phyloP scores from a whole-genome alignment of 2,329 filamentous ascomycete genomes.

The Fusarium pseudoanthophilum region DNA sequence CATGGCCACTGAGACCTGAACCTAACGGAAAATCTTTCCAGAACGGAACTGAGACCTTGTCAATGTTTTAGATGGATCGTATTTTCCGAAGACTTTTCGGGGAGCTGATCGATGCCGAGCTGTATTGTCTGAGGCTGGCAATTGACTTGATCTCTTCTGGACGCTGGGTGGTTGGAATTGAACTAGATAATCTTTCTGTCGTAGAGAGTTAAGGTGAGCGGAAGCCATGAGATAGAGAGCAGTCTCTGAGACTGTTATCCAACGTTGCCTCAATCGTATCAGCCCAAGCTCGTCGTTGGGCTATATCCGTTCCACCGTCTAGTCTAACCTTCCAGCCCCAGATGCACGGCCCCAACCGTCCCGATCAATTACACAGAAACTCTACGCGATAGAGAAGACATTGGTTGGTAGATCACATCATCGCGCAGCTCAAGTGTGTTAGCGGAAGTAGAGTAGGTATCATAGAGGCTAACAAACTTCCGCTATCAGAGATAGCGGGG shows the following conservation, averaged over 20 bases:
- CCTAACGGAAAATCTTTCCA: background rate
- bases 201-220: background rate
- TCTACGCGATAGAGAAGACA: background rate
- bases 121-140: background rate
- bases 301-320: slow-evolving; percentile 21
- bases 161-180: background rate
- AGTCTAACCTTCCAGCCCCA: slow-evolving; percentile 12
- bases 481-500: background rate
- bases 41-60: slow-evolving; percentile 2
- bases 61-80: slow-evolving; percentile 11
- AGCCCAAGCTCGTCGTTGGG: slow-evolving; percentile 1
- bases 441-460: no score
- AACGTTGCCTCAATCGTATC: slow-evolving; percentile 21
- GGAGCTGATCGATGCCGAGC: background rate
- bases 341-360: slow-evolving; percentile 24
- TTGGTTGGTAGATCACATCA: slow-evolving; percentile 33
- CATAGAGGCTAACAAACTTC: no score
- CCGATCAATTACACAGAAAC: slow-evolving; percentile 30
- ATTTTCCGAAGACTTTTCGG: background rate
- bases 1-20: slow-evolving; percentile 10
- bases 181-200: no score
- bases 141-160: background rate
- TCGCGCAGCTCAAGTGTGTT: slow-evolving; percentile 32
- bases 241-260: background rate
- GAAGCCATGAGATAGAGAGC: background rate